Conservation (phyloP, 345 rosid genomes). For the Turnera subulata region DNA sequence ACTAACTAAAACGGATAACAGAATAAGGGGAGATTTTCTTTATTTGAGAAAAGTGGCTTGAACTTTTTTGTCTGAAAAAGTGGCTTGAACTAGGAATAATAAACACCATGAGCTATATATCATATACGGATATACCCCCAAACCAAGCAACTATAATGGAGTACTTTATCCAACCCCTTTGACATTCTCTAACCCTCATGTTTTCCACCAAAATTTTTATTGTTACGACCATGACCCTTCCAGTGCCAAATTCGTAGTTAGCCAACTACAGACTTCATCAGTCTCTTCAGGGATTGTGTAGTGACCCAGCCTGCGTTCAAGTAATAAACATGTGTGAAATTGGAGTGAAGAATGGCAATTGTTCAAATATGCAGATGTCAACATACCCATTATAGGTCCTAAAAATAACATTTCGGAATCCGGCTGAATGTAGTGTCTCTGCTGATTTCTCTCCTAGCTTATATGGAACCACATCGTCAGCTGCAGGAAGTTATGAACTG, state of each 20-base stretch:
- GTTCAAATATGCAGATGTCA: too few relatives aligned
- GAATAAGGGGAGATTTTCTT: too few relatives aligned
- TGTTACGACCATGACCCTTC: conserved; percentile 16
- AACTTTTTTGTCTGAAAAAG: too few relatives aligned
- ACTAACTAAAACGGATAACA: too few relatives aligned
- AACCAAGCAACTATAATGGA: neutral
- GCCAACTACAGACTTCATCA: conserved; percentile 42
- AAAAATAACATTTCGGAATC: conserved; percentile 40
- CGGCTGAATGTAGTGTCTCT: conserved; percentile 38
- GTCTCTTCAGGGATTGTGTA: conserved; percentile 44
- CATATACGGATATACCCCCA: conserved; percentile 18
- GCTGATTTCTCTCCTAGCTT: conserved; percentile 59
- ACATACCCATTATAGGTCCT: conserved; percentile 40
- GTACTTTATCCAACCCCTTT: conserved; percentile 1
- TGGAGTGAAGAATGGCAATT: too few relatives aligned
- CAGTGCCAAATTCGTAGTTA: conserved; percentile 26
- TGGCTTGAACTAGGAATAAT: too few relatives aligned
- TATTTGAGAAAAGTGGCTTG: too few relatives aligned
- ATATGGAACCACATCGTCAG: conserved; percentile 62
- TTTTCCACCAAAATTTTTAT: neutral
- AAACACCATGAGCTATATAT: too few relatives aligned
- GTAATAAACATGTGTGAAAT: neutral
- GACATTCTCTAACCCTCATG: neutral
- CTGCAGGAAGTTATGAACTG: conserved; percentile 25
- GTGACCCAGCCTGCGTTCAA: conserved; percentile 39